Percentiles rank a stretch among this genome's conserved stretches.
These are phyloP conservation scores for Rhodotorula sp. DNA, from an alignment of 1,284 basidiomycete genomes.

Conservation along the genomic window DNA sequence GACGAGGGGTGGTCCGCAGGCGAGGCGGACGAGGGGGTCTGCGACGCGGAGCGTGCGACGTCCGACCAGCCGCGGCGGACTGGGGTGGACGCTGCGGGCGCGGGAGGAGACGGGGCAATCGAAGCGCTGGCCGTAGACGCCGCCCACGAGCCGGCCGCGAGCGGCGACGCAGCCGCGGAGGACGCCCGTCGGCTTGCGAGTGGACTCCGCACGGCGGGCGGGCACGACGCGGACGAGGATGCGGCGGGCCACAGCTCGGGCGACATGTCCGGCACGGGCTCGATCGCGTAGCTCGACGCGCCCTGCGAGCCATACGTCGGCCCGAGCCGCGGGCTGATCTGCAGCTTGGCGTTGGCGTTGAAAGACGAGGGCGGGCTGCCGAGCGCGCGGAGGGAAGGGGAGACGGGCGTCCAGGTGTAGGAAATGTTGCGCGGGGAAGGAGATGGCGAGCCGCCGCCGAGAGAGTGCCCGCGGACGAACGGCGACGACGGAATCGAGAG, in stretches of 20 bases:
- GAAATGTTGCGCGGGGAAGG: conserved; percentile 16
- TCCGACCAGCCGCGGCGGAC: conserved; percentile 33
- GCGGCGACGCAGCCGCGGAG: not conserved
- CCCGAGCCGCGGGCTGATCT: conserved; percentile 39
- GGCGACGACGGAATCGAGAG: conserved; percentile 35
- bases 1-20: not conserved
- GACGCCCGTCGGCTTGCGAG: not conserved
- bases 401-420: conserved; percentile 29
- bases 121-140: not conserved
- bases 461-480: conserved; percentile 25
- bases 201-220: not conserved
- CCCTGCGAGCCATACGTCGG: conserved; percentile 32
- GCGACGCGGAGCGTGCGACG: conserved; percentile 10
- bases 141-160: not conserved
- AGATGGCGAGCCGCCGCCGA: conserved; percentile 12
- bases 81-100: conserved; percentile 1
- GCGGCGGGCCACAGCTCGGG: conserved; percentile 33
- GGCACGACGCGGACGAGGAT: not conserved
- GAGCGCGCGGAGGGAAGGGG: conserved; percentile 18
- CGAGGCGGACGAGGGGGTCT: not conserved
- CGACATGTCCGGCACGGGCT: conserved; percentile 32
- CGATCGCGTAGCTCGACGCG: not conserved
- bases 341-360: conserved; percentile 30
- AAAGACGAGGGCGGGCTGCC: conserved; percentile 8
- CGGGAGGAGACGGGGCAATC: not conserved